A percentile compares a stretch with the other conserved stretches of the same genome.
These are phyloP conservation scores for Zygnema circumcarinatum DNA, from an alignment of 139 green algal genomes.

Conservation along the genomic window DNA sequence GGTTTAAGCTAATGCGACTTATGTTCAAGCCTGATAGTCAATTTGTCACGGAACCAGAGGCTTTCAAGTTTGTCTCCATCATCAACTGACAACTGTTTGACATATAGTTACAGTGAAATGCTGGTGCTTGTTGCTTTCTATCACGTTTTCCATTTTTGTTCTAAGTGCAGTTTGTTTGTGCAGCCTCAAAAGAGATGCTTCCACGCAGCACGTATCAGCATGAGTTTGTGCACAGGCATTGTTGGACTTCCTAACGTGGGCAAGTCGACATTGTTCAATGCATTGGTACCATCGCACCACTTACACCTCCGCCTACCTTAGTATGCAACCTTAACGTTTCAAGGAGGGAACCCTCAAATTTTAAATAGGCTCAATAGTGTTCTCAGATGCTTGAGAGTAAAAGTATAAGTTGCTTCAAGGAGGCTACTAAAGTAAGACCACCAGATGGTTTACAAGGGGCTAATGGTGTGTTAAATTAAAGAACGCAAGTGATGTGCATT, in stretches of 20 bases:
- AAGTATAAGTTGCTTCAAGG: no score
- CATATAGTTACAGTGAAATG: not conserved
- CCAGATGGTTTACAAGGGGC: no score
- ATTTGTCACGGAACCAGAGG: not conserved
- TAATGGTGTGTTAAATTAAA: no score
- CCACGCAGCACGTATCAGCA: conserved; percentile 29
- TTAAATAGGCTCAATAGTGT: no score
- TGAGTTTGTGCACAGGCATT: conserved; percentile 85
- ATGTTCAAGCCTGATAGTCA: not conserved
- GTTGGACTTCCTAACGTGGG: conserved; percentile 94
- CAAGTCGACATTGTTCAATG: conserved; percentile 99
- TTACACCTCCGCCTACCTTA: not conserved
- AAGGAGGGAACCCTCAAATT: no score
- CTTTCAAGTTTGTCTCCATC: no score
- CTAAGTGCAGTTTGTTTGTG: not conserved
- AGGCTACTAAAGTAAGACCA: no score
- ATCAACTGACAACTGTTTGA: not conserved
- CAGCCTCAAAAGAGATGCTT: not conserved
- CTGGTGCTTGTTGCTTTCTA: no score
- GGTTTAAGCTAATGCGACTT: not conserved
- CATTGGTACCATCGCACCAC: conserved; percentile 66
- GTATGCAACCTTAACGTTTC: no score
- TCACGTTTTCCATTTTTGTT: not conserved
- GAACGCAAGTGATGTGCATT: no score
- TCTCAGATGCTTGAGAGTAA: no score